A percentile compares a stretch with the other conserved stretches of the same genome.
These are phyloP conservation scores for Plantago major DNA, from an alignment of 257 asterid genomes.

Conservation along the genomic window DNA sequence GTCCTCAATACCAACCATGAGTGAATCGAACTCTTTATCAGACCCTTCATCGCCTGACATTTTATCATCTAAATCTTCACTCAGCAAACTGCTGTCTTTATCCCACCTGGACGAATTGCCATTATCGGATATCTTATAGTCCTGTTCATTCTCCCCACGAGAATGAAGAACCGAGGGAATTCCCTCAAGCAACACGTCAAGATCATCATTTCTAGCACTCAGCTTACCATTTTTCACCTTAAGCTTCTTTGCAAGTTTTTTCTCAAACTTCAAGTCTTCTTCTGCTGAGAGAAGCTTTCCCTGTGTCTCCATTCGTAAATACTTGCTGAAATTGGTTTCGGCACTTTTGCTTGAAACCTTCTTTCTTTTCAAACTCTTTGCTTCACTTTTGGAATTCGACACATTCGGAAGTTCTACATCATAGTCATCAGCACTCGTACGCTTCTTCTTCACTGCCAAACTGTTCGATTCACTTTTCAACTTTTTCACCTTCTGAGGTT, in stretches of 20 bases:
- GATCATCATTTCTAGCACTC: conserved; percentile 51
- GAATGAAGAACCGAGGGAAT: conserved; percentile 47
- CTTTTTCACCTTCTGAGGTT: conserved; percentile 15
- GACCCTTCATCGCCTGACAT: conserved; percentile 15
- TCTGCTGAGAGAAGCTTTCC: conserved; percentile 34
- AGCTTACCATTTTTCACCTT: conserved; percentile 64
- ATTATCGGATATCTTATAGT: conserved; percentile 14
- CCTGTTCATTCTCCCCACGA: conserved; percentile 22
- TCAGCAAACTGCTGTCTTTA: conserved; percentile 17
- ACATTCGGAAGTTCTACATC: conserved; percentile 5
- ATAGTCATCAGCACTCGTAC: conserved; percentile 14
- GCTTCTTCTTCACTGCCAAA: conserved; percentile 14
- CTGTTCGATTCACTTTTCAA: conserved; percentile 11
- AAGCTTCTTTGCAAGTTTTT: conserved; percentile 74
- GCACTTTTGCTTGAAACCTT: conserved; percentile 21
- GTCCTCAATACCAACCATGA: conserved; percentile 27
- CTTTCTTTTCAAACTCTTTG: conserved; percentile 34
- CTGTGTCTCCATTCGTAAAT: conserved; percentile 51
- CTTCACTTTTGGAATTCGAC: conserved; percentile 18
- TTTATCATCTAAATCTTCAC: conserved; percentile 14
- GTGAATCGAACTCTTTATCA: conserved; percentile 32
- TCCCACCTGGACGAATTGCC: conserved; percentile 15
- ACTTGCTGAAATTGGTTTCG: conserved; percentile 46
- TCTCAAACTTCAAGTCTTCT: conserved; percentile 60
- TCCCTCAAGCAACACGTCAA: conserved; percentile 51